phyloP scores from a whole-genome alignment of 176 grass and related monocot species.

The Tuctoria greenei region DNA sequence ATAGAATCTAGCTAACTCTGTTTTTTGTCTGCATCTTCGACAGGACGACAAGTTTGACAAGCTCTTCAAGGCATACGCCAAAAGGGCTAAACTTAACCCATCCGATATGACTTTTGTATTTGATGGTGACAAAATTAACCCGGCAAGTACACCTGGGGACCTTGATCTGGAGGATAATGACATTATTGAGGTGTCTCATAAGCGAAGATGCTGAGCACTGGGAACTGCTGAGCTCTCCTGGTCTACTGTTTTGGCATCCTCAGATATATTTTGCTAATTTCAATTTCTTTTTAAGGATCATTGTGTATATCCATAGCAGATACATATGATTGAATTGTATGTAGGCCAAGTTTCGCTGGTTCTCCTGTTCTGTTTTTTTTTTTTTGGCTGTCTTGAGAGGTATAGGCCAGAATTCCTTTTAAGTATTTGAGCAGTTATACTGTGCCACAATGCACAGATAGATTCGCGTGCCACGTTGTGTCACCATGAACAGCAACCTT shows the following conservation, averaged over 20 bases:
- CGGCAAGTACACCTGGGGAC: constrained; percentile 51
- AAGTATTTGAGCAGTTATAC: not conserved
- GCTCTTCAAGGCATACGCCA: constrained; percentile 75
- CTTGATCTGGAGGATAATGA: constrained; percentile 82
- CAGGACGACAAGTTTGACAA: constrained; percentile 87
- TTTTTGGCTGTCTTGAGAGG: not conserved
- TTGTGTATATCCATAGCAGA: not conserved
- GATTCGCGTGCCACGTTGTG: not conserved
- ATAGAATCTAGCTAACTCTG: not conserved
- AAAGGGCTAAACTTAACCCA: constrained; percentile 53
- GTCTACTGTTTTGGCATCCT: not conserved
- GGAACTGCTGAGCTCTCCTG: not conserved
- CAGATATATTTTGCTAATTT: not conserved
- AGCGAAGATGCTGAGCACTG: constrained; percentile 31
- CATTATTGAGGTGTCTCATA: constrained; percentile 74
- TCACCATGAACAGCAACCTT: not conserved
- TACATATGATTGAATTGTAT: not conserved
- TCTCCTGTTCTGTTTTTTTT: not conserved
- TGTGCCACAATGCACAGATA: not conserved
- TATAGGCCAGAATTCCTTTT: not conserved
- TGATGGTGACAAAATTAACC: constrained; percentile 68
- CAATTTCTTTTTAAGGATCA: not conserved
- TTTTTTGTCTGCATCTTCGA: constrained; percentile 22
- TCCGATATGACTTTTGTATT: constrained; percentile 62
- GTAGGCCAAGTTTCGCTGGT: not conserved